Conservation (phyloP, 1,139 yeast genomes). For the Kluyveromyces sp. region DNA sequence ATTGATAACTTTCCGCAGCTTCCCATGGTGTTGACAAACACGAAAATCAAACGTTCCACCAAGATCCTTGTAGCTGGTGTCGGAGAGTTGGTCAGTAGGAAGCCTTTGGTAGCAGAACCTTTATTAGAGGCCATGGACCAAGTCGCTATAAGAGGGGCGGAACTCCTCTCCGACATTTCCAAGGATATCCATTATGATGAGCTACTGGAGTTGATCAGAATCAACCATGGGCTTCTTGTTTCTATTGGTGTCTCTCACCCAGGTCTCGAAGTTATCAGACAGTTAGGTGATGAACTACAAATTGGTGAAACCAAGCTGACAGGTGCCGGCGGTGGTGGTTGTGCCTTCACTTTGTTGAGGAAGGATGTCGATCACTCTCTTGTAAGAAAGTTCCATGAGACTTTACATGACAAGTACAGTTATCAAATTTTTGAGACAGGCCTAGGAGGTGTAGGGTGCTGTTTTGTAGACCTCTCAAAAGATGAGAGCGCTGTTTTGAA, state of each 20-base stretch:
- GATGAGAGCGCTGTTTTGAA: conserved; percentile 17
- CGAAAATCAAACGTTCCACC: conserved; percentile 81
- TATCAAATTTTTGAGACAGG: conserved; percentile 76
- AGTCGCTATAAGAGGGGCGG: conserved; percentile 54
- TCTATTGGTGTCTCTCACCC: conserved; percentile 93
- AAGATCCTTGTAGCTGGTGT: conserved; percentile 78
- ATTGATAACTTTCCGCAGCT: conserved; percentile 57
- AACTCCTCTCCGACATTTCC: conserved; percentile 29
- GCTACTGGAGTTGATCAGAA: conserved; percentile 60
- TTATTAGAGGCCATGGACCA: conserved; percentile 67
- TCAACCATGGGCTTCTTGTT: conserved; percentile 83
- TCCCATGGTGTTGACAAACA: conserved; percentile 70
- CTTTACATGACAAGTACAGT: conserved; percentile 40
- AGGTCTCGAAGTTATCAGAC: conserved; percentile 63
- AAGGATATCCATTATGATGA: conserved; percentile 32
- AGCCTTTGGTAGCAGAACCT: conserved; percentile 49
- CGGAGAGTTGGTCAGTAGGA: conserved; percentile 44
- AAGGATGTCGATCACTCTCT: conserved; percentile 40
- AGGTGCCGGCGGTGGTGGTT: conserved; percentile 99
- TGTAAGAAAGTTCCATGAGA: conserved; percentile 31
- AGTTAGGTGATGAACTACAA: conserved; percentile 49
- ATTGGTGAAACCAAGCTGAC: conserved; percentile 90
- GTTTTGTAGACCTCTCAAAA: conserved; percentile 39
- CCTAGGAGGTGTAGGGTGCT: conserved; percentile 84
- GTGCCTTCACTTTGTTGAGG: conserved; percentile 80